Evolutionary conservation across 352 stramenopile genomes (phyloP).

Genomic region (Pythium biforme): DNA sequence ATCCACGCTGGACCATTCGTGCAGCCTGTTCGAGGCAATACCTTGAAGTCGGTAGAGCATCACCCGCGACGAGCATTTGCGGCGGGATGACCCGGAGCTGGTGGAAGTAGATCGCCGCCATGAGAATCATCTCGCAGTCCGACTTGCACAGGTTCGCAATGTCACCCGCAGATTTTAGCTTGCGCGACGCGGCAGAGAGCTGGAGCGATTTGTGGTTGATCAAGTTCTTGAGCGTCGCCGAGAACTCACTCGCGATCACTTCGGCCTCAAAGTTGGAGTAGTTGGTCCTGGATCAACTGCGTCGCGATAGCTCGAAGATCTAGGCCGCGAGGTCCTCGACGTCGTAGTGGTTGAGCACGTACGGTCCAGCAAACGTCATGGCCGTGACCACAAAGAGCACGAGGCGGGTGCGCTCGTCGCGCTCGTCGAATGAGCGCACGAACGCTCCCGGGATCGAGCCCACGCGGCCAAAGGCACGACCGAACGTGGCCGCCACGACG

Average conservation of each 20-base stretch:
- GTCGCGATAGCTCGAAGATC: slow-evolving; percentile 41
- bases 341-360: slow-evolving; percentile 35
- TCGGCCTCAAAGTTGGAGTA: slow-evolving; percentile 47
- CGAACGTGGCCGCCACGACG: slow-evolving; percentile 26
- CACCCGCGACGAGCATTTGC: slow-evolving; percentile 43
- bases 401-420: slow-evolving; percentile 34
- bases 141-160: slow-evolving; percentile 65
- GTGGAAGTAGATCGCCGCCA: slow-evolving; percentile 48
- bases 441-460: slow-evolving; percentile 40
- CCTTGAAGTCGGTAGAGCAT: slow-evolving; percentile 41
- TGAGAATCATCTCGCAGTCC: slow-evolving; percentile 43
- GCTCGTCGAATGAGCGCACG: slow-evolving; percentile 34
- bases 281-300: slow-evolving; percentile 52
- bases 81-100: slow-evolving; percentile 61
- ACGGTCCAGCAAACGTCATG: slow-evolving; percentile 40
- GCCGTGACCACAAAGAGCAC: slow-evolving; percentile 41
- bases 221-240: slow-evolving; percentile 43
- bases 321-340: slow-evolving; percentile 27
- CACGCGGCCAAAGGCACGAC: slow-evolving; percentile 26
- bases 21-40: slow-evolving; percentile 35
- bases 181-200: slow-evolving; percentile 41
- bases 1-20: too few species aligned
- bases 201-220: slow-evolving; percentile 54
- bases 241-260: slow-evolving; percentile 53
- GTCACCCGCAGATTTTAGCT: slow-evolving; percentile 49